phyloP scores from a whole-genome alignment of 164 flowering plant genomes.

The Annona squamosa region DNA sequence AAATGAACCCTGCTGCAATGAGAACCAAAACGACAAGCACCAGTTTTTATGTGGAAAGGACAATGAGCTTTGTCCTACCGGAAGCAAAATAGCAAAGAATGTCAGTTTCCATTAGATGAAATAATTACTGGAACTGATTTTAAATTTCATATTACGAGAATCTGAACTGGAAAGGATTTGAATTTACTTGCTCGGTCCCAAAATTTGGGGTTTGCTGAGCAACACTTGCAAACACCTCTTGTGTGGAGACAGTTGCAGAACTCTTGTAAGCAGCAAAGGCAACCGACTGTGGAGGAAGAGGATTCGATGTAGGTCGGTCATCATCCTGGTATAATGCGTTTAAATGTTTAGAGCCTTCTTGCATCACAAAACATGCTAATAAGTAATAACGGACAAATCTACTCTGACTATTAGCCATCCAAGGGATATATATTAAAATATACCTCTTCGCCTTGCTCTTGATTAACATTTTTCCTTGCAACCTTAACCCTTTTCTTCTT shows the following conservation, averaged over 20 bases:
- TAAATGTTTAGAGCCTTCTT: background rate
- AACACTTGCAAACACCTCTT: slow-evolving; percentile 53
- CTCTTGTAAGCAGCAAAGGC: slow-evolving; percentile 48
- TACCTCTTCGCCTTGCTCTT: slow-evolving; percentile 40
- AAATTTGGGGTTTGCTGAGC: slow-evolving; percentile 81
- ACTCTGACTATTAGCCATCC: no score
- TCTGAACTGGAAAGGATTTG: background rate
- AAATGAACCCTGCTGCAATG: slow-evolving; percentile 95
- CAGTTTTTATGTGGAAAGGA: slow-evolving; percentile 94
- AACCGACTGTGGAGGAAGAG: slow-evolving; percentile 92
- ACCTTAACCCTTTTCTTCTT: slow-evolving; percentile 79
- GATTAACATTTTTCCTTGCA: slow-evolving; percentile 34
- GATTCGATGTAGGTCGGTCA: slow-evolving; percentile 84
- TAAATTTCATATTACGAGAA: background rate
- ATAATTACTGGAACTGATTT: background rate
- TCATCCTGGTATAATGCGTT: slow-evolving; percentile 39
- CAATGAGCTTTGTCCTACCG: slow-evolving; percentile 93
- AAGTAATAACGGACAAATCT: background rate
- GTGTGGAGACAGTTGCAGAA: slow-evolving; percentile 33
- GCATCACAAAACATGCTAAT: slow-evolving; percentile 1
- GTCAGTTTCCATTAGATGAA: background rate
- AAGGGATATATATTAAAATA: background rate
- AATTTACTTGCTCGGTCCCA: slow-evolving; percentile 85
- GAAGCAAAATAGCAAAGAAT: background rate
- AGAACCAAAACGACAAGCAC: slow-evolving; percentile 88